These are phyloP conservation scores for Umbellularia californica DNA, from an alignment of 164 flowering plant genomes.

Conservation along the genomic window DNA sequence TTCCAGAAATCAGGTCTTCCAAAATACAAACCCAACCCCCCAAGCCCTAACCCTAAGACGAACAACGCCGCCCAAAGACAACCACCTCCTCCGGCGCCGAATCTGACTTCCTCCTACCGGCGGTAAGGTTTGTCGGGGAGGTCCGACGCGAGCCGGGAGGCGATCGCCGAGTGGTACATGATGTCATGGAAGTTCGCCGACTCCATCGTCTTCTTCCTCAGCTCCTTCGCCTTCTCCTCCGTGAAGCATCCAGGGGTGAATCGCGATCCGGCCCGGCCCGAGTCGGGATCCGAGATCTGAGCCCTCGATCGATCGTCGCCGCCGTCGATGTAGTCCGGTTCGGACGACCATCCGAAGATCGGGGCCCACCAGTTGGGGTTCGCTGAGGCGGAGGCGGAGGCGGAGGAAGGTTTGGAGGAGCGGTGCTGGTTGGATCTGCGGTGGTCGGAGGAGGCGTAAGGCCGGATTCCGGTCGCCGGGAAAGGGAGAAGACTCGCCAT, in stretches of 20 bases:
- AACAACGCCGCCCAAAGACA: background rate
- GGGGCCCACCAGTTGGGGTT: constrained; percentile 61
- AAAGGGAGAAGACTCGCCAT: constrained; percentile 39
- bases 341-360: constrained; percentile 63
- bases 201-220: constrained; percentile 55
- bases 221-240: constrained; percentile 73
- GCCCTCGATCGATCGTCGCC: background rate
- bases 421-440: constrained; percentile 21
- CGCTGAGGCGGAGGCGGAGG: constrained; percentile 28
- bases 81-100: background rate
- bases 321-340: constrained; percentile 64
- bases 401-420: constrained; percentile 19
- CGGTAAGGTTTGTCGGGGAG: constrained; percentile 23
- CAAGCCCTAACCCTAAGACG: background rate
- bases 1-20: background rate
- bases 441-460: constrained; percentile 19
- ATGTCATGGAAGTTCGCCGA: constrained; percentile 56
- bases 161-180: constrained; percentile 92
- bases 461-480: constrained; percentile 25
- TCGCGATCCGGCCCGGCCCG: constrained; percentile 4
- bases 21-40: background rate
- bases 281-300: constrained; percentile 14
- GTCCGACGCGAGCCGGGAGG: constrained; percentile 81
- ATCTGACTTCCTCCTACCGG: constrained; percentile 3
- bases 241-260: constrained; percentile 62